These are phyloP conservation scores for Paragyromitra xinjiangensis DNA, from an alignment of 495 filamentous ascomycete genomes.

Conservation along the genomic window DNA sequence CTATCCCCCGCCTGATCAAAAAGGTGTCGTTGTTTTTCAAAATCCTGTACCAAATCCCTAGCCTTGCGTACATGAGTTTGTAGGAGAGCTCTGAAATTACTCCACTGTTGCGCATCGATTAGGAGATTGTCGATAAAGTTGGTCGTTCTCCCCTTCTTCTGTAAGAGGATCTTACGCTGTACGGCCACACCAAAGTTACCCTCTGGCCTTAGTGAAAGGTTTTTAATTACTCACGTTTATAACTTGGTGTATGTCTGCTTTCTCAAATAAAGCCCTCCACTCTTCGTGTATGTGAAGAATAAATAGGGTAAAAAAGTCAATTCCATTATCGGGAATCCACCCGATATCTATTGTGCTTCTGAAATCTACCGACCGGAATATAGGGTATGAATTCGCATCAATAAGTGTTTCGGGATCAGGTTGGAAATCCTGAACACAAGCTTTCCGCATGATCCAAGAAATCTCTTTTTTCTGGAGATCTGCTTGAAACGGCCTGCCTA, in stretches of 20 bases:
- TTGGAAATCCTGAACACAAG: not conserved
- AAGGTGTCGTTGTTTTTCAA: slow-evolving; percentile 15
- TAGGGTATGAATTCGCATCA: not conserved
- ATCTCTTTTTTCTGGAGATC: slow-evolving; percentile 8
- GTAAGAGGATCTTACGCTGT: slow-evolving; percentile 32
- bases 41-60: slow-evolving; percentile 20
- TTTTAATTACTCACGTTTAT: slow-evolving; percentile 9
- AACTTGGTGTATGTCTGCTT: slow-evolving; percentile 40
- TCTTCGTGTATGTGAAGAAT: slow-evolving; percentile 31
- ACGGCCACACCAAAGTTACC: slow-evolving; percentile 1
- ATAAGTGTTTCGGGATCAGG: not conserved
- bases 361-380: slow-evolving; percentile 36
- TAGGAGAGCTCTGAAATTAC: slow-evolving; percentile 38
- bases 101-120: slow-evolving; percentile 46
- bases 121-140: slow-evolving; percentile 42
- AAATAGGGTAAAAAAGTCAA: slow-evolving; percentile 47
- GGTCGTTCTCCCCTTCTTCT: slow-evolving; percentile 30
- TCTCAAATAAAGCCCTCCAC: slow-evolving; percentile 32
- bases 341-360: slow-evolving; percentile 40
- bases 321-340: slow-evolving; percentile 42
- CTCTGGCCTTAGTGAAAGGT: not conserved
- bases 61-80: slow-evolving; percentile 34
- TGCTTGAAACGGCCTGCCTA: slow-evolving; percentile 16
- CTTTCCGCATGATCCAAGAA: slow-evolving; percentile 42
- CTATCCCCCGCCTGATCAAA: slow-evolving; percentile 8